Percentiles rank a stretch among this genome's conserved stretches.
phyloP scores from a whole-genome alignment of 805 yeast genomes.

The Saccharomyces kudriavzevii region DNA sequence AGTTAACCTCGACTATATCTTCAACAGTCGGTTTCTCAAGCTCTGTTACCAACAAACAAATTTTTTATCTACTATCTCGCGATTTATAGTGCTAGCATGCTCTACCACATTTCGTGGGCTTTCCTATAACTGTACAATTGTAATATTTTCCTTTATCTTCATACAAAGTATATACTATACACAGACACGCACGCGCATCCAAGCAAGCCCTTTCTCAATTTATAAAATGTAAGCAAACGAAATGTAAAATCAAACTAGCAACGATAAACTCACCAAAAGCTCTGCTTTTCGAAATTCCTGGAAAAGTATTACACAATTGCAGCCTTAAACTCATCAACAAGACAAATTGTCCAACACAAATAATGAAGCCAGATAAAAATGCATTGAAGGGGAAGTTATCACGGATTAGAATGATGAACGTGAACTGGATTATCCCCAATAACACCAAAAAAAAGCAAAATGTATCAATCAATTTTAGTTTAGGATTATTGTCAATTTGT shows the following conservation, averaged over 20 bases:
- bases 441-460: slow-evolving; percentile 68
- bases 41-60: not conserved
- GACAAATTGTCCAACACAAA: slow-evolving; percentile 94
- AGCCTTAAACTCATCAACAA: slow-evolving; percentile 74
- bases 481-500: slow-evolving; percentile 31
- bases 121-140: not conserved
- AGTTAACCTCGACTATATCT: not conserved
- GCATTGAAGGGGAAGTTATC: slow-evolving; percentile 92
- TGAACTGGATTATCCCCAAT: slow-evolving; percentile 71
- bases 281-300: slow-evolving; percentile 41
- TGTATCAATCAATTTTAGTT: slow-evolving; percentile 62
- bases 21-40: not conserved
- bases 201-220: slow-evolving; percentile 39
- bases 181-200: not conserved
- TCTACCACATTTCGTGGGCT: not conserved
- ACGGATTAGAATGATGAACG: slow-evolving; percentile 69
- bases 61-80: not conserved
- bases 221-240: slow-evolving; percentile 82
- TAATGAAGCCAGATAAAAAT: slow-evolving; percentile 82
- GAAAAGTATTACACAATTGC: slow-evolving; percentile 48
- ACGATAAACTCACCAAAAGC: slow-evolving; percentile 84
- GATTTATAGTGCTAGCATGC: not conserved
- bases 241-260: slow-evolving; percentile 83
- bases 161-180: not conserved
- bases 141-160: not conserved